Evolutionary conservation across 371 early-diverging fungal species (phyloP), one percentile per base, ranked within the genome.

Genomic region (Mortierella sp.): DNA sequence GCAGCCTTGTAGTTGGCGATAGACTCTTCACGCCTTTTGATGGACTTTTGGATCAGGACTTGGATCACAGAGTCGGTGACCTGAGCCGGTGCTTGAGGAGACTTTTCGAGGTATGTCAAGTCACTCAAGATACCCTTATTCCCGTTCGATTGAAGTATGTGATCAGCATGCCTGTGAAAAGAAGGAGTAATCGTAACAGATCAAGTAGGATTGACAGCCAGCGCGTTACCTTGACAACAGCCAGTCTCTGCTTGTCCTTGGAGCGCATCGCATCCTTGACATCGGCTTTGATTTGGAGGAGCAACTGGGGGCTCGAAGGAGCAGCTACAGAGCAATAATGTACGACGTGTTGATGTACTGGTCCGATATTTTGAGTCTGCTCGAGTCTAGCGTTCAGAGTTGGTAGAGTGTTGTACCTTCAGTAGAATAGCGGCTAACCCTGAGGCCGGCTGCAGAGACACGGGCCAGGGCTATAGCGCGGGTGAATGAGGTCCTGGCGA

Each of bases 1-100:
- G 89, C 93, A 13, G 78, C 74, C 26, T 68, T 66, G 70, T 85
- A 94, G 54, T 83, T 83, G 42, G 58, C 38, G 28, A 91, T 82
- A 16, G 94, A 89, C 28, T 94, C 94, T 56, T 87, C 81, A 16
- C 93, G 87, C 45, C 83, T 84, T 79, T 91, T 91, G 54, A 93
- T 88, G 18, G 90, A 86, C 39, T 87, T 85, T 68, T 91, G 93
- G 38, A 94, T 76, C 13, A 92, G 87, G 59, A 42, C 86, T 85
- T 53, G 82, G 74, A 60, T 88, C 81, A 53, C 83, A 70, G 73
- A 68, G 45, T 72, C 82, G 6, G 63, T 78, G 51, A 71, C 64
- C 51, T 66, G 65, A 24, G 70, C 72, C 1, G 63, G 63, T 12
- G 83, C 81, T 49, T 82, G 82, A 7, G 81, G 78, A 7, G 88